Base-by-base conservation (phyloP, 2,329 filamentous ascomycete species). In the Plectosphaerella cucumerina region DNA sequence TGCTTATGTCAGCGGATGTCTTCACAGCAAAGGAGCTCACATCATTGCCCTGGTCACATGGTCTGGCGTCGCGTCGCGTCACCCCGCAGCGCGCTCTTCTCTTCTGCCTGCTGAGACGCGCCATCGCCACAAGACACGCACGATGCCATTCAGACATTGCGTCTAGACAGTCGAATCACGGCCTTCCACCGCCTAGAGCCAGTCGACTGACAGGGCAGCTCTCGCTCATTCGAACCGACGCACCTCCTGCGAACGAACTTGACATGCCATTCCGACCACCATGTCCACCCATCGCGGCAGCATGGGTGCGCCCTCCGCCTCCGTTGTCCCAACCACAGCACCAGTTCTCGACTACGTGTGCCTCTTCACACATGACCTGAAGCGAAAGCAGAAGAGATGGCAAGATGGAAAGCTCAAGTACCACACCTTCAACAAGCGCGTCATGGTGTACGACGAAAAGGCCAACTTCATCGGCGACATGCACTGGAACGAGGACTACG, bases 331-430 rank as follows among this genome's bases (percentile, higher is more conserved):
- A 59, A 84, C 81, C 60, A 87, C 85, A 18, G 90, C 91, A 2
- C 77, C 81, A 0, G 90, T 97, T 37, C 75, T 88, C 62, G 90
- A 95, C 62, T 95, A 87, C 67, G 79, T 82, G 55, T 97, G 92
- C 66, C 83, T 97, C 5, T 97, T 89, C 69, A 95, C 91, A 2
- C 84, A 89, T 64, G 92, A 97, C 64, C 67, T 96, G 41, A 84
- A 85, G 48, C 84, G 89, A 50, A 97, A 97, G 71, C 85, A 90
- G 59, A 97, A 97, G 66, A 78, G 89, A 54, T 97, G 92, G 92
- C 90, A 96, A 62, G 92, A 97, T 85, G 92, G 93, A 34, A 84
- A 84, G 48, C 80, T 97, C 54, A 88, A 87, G 57, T 96, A 87
- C 57, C 92, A 97, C 64, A 87, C 88, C 1, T 96, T 96, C 80